A percentile compares a stretch with the other conserved stretches of the same genome.
Conservation (phyloP, 805 yeast genomes). For the Wickerhamiella hasegawae region DNA sequence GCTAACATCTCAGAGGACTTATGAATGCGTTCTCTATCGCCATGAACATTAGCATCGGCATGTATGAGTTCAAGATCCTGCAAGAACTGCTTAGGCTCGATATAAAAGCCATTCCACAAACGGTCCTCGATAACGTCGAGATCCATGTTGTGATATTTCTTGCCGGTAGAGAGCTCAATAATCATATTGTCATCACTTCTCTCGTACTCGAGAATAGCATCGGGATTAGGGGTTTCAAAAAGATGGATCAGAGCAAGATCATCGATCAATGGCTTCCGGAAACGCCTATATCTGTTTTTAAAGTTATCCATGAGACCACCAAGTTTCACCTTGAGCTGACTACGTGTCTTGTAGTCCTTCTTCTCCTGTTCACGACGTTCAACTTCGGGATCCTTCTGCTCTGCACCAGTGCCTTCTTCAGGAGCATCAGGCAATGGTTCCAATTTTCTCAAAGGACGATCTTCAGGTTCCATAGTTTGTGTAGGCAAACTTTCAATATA, state of each 20-base stretch:
- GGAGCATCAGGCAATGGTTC: constrained; percentile 27
- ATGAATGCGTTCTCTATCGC: constrained; percentile 69
- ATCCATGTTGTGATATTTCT: constrained; percentile 71
- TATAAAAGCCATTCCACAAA: constrained; percentile 90
- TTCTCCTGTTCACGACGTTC: constrained; percentile 25
- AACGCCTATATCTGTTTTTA: constrained; percentile 73
- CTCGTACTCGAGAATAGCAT: constrained; percentile 23
- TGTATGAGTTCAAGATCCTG: constrained; percentile 75
- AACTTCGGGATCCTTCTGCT: neutral
- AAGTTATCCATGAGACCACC: constrained; percentile 81
- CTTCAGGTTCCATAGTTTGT: constrained; percentile 49
- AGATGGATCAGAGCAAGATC: constrained; percentile 57
- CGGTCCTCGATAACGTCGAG: constrained; percentile 87
- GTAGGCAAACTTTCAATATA: constrained; percentile 53
- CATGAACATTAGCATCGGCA: constrained; percentile 52
- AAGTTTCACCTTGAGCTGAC: constrained; percentile 67
- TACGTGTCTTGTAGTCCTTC: constrained; percentile 68
- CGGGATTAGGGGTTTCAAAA: constrained; percentile 26
- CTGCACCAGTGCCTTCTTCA: constrained; percentile 18
- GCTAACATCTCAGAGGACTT: constrained; percentile 91
- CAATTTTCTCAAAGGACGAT: constrained; percentile 25
- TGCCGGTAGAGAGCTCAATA: constrained; percentile 61
- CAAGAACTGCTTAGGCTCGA: constrained; percentile 80
- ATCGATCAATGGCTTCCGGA: constrained; percentile 80
- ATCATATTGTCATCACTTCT: constrained; percentile 53